These are phyloP conservation scores for Pseudocercospora pini-densiflorae DNA, from an alignment of 2,329 filamentous ascomycete species.

Conservation along the genomic window DNA sequence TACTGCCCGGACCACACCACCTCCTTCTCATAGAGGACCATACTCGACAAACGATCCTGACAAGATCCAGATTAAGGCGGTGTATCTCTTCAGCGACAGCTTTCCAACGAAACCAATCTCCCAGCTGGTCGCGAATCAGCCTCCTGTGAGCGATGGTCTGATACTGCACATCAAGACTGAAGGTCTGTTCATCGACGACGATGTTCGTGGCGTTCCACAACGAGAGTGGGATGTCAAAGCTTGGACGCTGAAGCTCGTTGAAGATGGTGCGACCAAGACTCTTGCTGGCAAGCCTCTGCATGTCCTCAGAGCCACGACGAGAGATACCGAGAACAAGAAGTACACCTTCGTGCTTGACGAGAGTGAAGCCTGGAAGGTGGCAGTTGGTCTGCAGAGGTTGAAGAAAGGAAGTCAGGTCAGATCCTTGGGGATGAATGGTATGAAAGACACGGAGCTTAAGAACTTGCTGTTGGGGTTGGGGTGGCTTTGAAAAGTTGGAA, in stretches of 20 bases:
- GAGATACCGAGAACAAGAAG: constrained; percentile 64
- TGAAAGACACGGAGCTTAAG: constrained; percentile 53
- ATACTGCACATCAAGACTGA: constrained; percentile 92
- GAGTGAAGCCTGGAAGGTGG: constrained; percentile 66
- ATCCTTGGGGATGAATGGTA: constrained; percentile 57
- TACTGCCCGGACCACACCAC: constrained; percentile 81
- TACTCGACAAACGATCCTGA: constrained; percentile 90
- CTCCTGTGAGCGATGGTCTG: constrained; percentile 86
- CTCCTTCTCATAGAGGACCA: constrained; percentile 72
- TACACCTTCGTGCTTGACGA: constrained; percentile 66
- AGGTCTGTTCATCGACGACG: constrained; percentile 96
- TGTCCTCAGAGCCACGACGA: constrained; percentile 61
- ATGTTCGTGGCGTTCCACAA: constrained; percentile 87
- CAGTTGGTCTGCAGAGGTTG: constrained; percentile 61
- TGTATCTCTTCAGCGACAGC: constrained; percentile 89
- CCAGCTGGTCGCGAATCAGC: constrained; percentile 82
- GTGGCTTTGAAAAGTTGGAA: constrained; percentile 33
- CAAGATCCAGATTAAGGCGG: constrained; percentile 94
- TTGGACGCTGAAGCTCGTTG: constrained; percentile 92
- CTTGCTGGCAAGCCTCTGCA: constrained; percentile 50
- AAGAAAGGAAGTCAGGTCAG: constrained; percentile 61
- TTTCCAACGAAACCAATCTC: constrained; percentile 89
- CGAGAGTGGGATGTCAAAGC: constrained; percentile 99
- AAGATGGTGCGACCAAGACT: constrained; percentile 57
- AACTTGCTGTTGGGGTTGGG: constrained; percentile 42